Percentiles rank a stretch among this genome's conserved stretches.
Evolutionary conservation across 1,284 basidiomycete species (phyloP).

Genomic region (Sanghuangporus baumii): DNA sequence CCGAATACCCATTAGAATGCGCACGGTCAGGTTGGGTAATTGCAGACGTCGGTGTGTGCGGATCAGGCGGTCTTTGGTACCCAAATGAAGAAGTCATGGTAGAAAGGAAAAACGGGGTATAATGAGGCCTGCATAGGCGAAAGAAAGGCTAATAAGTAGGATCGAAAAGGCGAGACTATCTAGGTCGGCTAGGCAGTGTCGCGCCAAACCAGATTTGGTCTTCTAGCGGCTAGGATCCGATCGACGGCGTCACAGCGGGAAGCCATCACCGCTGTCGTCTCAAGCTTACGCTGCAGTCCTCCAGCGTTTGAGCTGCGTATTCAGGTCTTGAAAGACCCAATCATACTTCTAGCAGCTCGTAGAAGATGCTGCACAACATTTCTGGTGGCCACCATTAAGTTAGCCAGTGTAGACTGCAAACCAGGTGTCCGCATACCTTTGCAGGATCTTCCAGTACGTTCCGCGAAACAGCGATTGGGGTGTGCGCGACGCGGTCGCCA

Average conservation of each 20-base stretch:
- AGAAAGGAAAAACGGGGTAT: neutral
- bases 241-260: neutral
- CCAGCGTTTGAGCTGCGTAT: neutral
- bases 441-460: too few relatives aligned
- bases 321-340: too few relatives aligned
- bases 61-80: neutral
- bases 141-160: neutral
- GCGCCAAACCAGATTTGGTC: neutral
- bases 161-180: neutral
- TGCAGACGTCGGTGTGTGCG: neutral
- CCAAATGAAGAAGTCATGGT: neutral
- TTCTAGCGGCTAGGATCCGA: neutral
- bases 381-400: too few relatives aligned
- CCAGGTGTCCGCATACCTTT: too few relatives aligned
- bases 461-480: too few relatives aligned
- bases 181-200: neutral
- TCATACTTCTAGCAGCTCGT: too few relatives aligned
- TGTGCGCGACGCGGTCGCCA: too few relatives aligned
- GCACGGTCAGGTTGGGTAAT: neutral
- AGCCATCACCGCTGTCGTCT: neutral
- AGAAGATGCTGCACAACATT: too few relatives aligned
- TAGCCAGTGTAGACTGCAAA: too few relatives aligned
- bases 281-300: neutral
- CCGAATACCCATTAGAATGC: neutral
- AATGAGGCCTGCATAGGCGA: neutral